These are phyloP conservation scores for Akanthomyces dipterigenus DNA, from an alignment of 2,329 filamentous ascomycete genomes.

Conservation along the genomic window DNA sequence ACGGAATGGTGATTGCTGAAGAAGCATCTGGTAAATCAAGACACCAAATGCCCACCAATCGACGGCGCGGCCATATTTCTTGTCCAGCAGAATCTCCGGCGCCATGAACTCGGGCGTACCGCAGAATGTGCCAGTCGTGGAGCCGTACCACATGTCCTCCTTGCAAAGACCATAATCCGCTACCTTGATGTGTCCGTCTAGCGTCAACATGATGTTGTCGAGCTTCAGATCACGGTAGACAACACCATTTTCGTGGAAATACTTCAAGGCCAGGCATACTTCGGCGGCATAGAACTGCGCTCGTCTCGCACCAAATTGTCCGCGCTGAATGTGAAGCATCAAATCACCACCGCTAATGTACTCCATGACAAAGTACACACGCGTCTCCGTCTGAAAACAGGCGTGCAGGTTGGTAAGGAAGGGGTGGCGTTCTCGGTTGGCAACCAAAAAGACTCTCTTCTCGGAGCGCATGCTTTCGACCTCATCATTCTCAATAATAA, in stretches of 20 bases:
- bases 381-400: conserved; percentile 97
- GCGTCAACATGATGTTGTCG: conserved; percentile 81
- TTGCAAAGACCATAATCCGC: conserved; percentile 98
- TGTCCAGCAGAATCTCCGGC: conserved; percentile 95
- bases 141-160: conserved; percentile 99
- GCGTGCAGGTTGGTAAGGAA: conserved; percentile 94
- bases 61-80: conserved; percentile 94
- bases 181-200: conserved; percentile 98
- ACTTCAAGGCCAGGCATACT: conserved; percentile 93
- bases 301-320: conserved; percentile 90
- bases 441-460: conserved; percentile 94
- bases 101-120: conserved; percentile 99
- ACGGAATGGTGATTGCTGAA: conserved; percentile 97
- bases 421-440: conserved; percentile 93
- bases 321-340: conserved; percentile 97
- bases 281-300: conserved; percentile 99
- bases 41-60: conserved; percentile 99
- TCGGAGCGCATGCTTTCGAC: conserved; percentile 97
- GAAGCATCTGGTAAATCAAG: conserved; percentile 97
- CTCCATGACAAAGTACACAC: conserved; percentile 99
- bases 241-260: conserved; percentile 98
- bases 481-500: conserved; percentile 99
- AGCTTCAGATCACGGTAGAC: conserved; percentile 98
- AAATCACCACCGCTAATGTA: conserved; percentile 97
- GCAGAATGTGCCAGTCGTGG: conserved; percentile 95